Evolutionary conservation across 140 eudicot genomes (phyloP), one percentile per base, ranked within the genome.

Genomic region (Anethum foeniculum): DNA sequence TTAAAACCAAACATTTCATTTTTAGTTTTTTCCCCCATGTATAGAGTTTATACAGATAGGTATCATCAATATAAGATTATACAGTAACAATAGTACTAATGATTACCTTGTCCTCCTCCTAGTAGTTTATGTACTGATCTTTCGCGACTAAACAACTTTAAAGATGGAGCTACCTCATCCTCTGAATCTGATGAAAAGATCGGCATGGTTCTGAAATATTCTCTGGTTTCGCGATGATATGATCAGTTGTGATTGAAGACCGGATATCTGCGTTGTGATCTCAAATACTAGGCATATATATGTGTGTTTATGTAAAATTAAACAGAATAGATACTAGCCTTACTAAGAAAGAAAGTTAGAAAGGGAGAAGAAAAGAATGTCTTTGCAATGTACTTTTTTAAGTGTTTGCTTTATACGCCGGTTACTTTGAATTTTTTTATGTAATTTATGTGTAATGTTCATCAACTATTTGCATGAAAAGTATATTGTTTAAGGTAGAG

Each of bases 21-120:
- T 15, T 36, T 7, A 71, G 9, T 39, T 39, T 39, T 39, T 34
- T 34, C 38, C 38, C 38, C 1, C 38, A 34, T 34, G 3, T 34
- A 34, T 34, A 34, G 38, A 34, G 3, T 34, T 34, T 34, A 34
- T 3, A 3, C 38, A 34, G 3, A 34, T 7, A 9, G 7, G 39
- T 19, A 19, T 74, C 32, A 74, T n/a, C 28, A 74, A 16, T n/a
- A 74, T 11, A n/a, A n/a, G 13, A n/a, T 62, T 62, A 10, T 23
- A 60, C 15, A 13, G 3, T 39, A n/a, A 60, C 11, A 0, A n/a
- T 11, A 62, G 36, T 8, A 5, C 52, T 47, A 47, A 47, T 47
- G 52, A 13, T 19, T 36, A 73, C 77, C 77, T 86, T 85, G 85
- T 67, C 95, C 95, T 15, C 94, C 87, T 65, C 97, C 97, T 8